Conservation (phyloP, 2,329 filamentous ascomycete species). For the Penicillium verrucosum region DNA sequence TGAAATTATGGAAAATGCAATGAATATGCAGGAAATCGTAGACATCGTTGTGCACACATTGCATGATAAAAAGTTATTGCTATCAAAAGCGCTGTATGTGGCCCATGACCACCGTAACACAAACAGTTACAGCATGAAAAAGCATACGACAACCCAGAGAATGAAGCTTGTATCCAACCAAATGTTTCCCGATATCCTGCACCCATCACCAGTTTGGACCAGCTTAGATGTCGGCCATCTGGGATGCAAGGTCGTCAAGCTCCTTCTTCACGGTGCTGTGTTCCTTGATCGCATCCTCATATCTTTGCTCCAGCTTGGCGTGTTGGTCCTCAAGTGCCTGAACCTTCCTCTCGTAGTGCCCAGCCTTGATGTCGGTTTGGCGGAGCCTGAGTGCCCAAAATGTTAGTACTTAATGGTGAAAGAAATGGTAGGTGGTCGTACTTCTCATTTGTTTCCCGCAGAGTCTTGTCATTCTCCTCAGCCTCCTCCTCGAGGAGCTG, state of each 20-base stretch:
- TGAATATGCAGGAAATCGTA: constrained; percentile 14
- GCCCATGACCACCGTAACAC: constrained; percentile 20
- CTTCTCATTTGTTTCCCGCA: constrained; percentile 98
- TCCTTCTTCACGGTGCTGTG: constrained; percentile 81
- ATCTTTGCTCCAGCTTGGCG: constrained; percentile 95
- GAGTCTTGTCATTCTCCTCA: constrained; percentile 91
- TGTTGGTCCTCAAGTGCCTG: constrained; percentile 89
- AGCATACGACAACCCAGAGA: constrained; percentile 25
- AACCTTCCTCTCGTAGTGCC: constrained; percentile 98
- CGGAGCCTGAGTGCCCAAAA: constrained; percentile 66
- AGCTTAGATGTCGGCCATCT: constrained; percentile 87
- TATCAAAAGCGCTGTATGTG: constrained; percentile 20
- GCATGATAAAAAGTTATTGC: constrained; percentile 16
- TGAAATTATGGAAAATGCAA: constrained; percentile 5
- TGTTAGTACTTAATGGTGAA: constrained; percentile 10
- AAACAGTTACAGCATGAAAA: constrained; percentile 29
- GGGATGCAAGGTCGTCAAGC: constrained; percentile 81
- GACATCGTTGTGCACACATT: constrained; percentile 17
- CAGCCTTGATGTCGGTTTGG: constrained; percentile 98
- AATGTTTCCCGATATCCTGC: constrained; percentile 29
- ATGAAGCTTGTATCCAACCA: constrained; percentile 26
- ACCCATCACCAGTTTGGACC: constrained; percentile 29
- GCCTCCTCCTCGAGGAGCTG: constrained; percentile 97
- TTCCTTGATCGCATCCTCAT: constrained; percentile 96
- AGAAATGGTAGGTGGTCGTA: constrained; percentile 51